phyloP scores from a whole-genome alignment of 257 asterid species.

The Avicennia marina region DNA sequence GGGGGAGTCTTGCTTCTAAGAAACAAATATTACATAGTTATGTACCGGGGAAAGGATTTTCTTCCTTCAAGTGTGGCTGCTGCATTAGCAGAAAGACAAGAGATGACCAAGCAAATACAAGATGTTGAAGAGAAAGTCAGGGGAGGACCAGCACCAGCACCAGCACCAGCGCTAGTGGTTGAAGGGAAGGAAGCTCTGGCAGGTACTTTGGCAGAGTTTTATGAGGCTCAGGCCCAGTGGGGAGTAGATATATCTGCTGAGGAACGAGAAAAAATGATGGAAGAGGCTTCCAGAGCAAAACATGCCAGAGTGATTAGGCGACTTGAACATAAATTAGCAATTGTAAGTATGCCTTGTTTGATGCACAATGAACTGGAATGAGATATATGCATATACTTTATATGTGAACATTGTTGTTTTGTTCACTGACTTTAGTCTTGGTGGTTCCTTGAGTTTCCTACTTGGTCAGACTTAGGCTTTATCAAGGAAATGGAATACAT shows the following conservation, averaged over 20 bases:
- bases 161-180: slow-evolving; percentile 27
- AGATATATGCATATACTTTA: background rate
- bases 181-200: slow-evolving; percentile 60
- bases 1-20: slow-evolving; percentile 92
- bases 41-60: slow-evolving; percentile 97
- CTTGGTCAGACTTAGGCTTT: background rate
- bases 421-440: background rate
- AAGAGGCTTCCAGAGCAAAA: slow-evolving; percentile 69
- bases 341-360: slow-evolving; percentile 52
- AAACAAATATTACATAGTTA: slow-evolving; percentile 86
- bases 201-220: slow-evolving; percentile 92
- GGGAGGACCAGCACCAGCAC: slow-evolving; percentile 33
- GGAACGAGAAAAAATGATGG: slow-evolving; percentile 67
- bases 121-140: slow-evolving; percentile 81
- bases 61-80: slow-evolving; percentile 82
- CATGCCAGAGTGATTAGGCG: slow-evolving; percentile 64
- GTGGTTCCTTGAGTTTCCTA: background rate
- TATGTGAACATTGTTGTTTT: background rate
- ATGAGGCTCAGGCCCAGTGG: slow-evolving; percentile 93
- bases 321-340: slow-evolving; percentile 76
- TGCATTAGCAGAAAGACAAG: slow-evolving; percentile 80
- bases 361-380: slow-evolving; percentile 10
- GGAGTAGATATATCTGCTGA: slow-evolving; percentile 69
- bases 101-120: slow-evolving; percentile 76
- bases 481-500: background rate